These are phyloP conservation scores for Colletotrichum tropicicola DNA, from an alignment of 2,329 filamentous ascomycete species.

Conservation along the genomic window DNA sequence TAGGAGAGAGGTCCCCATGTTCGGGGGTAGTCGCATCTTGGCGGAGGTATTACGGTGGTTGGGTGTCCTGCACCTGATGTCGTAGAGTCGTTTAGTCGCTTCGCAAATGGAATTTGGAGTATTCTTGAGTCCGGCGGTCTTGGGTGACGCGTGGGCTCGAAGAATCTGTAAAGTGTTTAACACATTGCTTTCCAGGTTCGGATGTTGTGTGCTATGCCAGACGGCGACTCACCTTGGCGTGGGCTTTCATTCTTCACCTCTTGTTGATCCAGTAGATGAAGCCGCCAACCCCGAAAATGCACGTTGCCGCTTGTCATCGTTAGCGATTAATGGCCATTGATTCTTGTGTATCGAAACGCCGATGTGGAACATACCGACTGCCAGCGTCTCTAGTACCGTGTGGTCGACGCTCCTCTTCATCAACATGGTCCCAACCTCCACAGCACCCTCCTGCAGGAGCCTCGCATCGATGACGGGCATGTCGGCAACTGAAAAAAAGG, in stretches of 20 bases:
- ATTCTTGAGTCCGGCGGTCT: no score
- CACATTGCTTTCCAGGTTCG: not conserved
- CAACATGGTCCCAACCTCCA: conserved; percentile 14
- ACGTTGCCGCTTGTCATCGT: not conserved
- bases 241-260: not conserved
- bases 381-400: conserved; percentile 24
- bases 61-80: conserved; percentile 3
- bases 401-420: conserved; percentile 27
- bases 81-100: not conserved
- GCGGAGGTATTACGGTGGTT: not conserved
- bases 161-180: not conserved
- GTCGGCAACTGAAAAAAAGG: no score
- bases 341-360: no score
- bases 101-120: no score
- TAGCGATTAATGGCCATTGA: not conserved
- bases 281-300: conserved; percentile 22
- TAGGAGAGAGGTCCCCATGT: not conserved
- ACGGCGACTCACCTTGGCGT: not conserved
- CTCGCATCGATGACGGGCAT: conserved; percentile 26
- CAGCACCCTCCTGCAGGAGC: conserved; percentile 5
- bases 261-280: conserved; percentile 28
- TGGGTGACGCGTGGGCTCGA: no score
- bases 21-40: not conserved
- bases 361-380: conserved; percentile 25
- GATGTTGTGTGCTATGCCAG: not conserved